These are phyloP conservation scores for Neocucurbitaria cava DNA, from an alignment of 2,329 filamentous ascomycete species.

Conservation along the genomic window DNA sequence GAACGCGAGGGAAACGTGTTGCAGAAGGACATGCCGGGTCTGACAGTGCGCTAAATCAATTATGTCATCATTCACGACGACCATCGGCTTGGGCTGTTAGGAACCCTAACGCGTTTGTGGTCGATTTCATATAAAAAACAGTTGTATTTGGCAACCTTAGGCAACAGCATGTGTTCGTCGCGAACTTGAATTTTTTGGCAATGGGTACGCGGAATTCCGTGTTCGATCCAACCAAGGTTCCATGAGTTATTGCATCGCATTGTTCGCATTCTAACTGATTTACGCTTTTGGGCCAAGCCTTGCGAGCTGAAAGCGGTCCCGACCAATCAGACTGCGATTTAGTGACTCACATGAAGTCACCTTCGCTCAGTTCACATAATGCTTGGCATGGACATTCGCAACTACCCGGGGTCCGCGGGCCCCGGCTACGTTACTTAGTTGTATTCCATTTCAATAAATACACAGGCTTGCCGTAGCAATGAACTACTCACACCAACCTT, in stretches of 20 bases:
- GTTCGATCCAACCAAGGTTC: too few relatives aligned
- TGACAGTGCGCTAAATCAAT: constrained; percentile 17
- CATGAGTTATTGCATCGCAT: constrained; percentile 7
- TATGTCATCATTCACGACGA: constrained; percentile 20
- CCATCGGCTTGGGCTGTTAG: not conserved
- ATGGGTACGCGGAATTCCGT: constrained; percentile 12
- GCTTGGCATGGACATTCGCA: not conserved
- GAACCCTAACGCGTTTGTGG: too few relatives aligned
- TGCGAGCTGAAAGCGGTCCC: too few relatives aligned
- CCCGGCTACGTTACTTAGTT: not conserved
- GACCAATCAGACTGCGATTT: not conserved
- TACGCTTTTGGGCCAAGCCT: not conserved
- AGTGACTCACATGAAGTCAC: not conserved
- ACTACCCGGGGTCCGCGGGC: not conserved
- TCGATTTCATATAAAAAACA: not conserved
- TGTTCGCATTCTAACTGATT: constrained; percentile 1
- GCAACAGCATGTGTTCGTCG: not conserved
- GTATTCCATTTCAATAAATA: not conserved
- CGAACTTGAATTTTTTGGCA: not conserved
- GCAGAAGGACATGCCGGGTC: constrained; percentile 6
- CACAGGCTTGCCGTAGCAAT: not conserved
- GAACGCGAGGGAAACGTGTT: constrained; percentile 19
- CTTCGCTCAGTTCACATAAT: not conserved
- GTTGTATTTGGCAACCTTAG: not conserved
- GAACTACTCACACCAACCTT: not conserved